Evolutionary conservation across 2,329 filamentous ascomycete genomes (phyloP).

Genomic region (Torrubiella hemipterigena): DNA sequence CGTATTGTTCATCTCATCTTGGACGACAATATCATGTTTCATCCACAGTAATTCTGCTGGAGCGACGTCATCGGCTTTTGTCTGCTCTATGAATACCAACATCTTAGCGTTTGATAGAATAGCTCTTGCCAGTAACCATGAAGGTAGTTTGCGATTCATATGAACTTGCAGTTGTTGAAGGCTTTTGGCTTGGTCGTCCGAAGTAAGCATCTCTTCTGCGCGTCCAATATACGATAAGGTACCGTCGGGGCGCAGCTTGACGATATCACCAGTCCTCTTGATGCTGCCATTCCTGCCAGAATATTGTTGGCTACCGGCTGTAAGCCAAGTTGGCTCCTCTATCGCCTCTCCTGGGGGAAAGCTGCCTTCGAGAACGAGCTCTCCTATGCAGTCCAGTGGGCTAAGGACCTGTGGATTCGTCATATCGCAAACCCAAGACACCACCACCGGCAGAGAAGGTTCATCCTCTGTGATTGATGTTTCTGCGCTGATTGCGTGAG

Average conservation of each 20-base stretch:
- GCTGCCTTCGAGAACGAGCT: background rate
- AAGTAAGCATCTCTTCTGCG: background rate
- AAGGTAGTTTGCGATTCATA: background rate
- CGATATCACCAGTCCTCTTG: background rate
- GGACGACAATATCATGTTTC: too few species aligned
- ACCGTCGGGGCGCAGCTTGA: background rate
- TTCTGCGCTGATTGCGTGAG: too few species aligned
- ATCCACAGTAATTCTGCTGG: too few species aligned
- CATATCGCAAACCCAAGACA: background rate
- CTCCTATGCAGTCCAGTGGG: background rate
- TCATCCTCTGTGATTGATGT: too few species aligned
- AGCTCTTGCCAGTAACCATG: background rate
- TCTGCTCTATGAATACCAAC: too few species aligned
- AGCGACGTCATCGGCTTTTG: too few species aligned
- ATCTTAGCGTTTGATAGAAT: too few species aligned
- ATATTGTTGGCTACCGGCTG: background rate
- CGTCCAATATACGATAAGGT: background rate
- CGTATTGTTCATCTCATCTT: too few species aligned
- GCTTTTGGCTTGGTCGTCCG: background rate
- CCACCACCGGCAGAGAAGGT: background rate
- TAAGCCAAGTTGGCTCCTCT: background rate
- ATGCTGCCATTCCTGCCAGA: background rate
- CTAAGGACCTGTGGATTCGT: background rate
- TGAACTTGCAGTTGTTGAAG: background rate
- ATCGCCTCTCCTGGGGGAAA: background rate